Conservation (phyloP, 2,329 filamentous ascomycete species). For the Verticillium albo-atrum region DNA sequence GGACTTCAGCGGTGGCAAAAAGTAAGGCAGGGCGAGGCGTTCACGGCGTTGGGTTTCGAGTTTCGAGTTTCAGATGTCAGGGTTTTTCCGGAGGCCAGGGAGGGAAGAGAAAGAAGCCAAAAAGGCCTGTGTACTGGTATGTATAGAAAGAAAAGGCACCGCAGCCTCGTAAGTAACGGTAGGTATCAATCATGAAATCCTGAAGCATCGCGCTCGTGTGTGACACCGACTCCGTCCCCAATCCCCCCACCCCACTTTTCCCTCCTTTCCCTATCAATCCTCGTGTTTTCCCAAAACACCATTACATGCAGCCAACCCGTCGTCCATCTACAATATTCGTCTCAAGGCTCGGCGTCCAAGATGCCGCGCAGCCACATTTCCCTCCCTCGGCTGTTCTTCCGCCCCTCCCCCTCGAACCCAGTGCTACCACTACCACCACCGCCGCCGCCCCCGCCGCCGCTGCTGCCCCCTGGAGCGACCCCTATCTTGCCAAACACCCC, state of each 20-base stretch:
- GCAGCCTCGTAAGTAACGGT: not conserved
- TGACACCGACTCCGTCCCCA: too few relatives aligned
- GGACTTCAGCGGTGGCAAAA: constrained; percentile 50
- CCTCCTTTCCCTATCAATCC: too few relatives aligned
- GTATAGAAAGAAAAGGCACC: not conserved
- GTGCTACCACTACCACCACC: not conserved
- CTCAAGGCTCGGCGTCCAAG: not conserved
- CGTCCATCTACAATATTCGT: too few relatives aligned
- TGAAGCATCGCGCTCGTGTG: not conserved
- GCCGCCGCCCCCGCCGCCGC: not conserved
- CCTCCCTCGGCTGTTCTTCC: not conserved
- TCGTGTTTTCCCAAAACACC: too few relatives aligned
- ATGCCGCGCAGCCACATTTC: not conserved
- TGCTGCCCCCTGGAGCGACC: constrained; percentile 23
- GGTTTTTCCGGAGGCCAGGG: not conserved
- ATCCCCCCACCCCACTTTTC: not conserved
- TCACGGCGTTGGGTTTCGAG: not conserved
- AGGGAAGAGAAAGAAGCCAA: not conserved
- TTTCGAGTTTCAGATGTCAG: not conserved
- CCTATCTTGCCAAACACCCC: constrained; percentile 55
- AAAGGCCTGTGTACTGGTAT: not conserved
- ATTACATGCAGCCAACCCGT: too few relatives aligned
- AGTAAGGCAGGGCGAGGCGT: not conserved
- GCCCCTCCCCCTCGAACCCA: constrained; percentile 9
- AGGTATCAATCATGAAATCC: not conserved